These are phyloP conservation scores for Arabis hirsuta DNA, from an alignment of 345 rosid species.

Conservation along the genomic window DNA sequence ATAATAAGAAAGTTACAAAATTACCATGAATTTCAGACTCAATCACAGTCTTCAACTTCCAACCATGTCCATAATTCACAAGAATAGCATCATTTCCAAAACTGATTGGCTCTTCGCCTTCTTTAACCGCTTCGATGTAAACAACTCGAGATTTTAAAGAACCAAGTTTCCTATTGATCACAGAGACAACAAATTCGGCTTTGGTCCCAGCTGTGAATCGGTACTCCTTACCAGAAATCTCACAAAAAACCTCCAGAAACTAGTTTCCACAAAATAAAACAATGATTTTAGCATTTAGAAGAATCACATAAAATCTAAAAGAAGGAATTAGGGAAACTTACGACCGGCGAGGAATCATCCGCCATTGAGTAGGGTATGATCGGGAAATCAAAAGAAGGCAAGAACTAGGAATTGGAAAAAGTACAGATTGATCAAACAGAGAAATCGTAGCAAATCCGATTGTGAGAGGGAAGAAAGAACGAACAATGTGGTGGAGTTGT, in stretches of 20 bases:
- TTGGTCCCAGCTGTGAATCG: slow-evolving; percentile 76
- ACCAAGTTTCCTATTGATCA: slow-evolving; percentile 69
- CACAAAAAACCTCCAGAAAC: slow-evolving; percentile 78
- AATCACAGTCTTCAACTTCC: slow-evolving; percentile 67
- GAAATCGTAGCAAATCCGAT: no score
- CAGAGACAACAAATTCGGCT: slow-evolving; percentile 77
- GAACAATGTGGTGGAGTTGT: no score
- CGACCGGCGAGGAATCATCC: background rate
- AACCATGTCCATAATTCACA: slow-evolving; percentile 64
- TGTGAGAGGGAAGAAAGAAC: no score
- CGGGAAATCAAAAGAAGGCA: no score
- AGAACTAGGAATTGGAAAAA: no score
- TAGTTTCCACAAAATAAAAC: slow-evolving; percentile 29
- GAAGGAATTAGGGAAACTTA: background rate
- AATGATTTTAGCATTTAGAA: background rate
- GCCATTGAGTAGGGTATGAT: no score
- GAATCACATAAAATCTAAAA: background rate
- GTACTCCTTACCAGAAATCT: slow-evolving; percentile 51
- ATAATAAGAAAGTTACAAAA: background rate
- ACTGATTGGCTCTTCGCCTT: slow-evolving; percentile 71
- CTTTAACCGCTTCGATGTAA: slow-evolving; percentile 67
- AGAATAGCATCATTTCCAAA: slow-evolving; percentile 79
- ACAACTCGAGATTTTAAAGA: slow-evolving; percentile 47
- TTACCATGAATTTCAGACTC: slow-evolving; percentile 53
- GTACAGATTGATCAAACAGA: no score